A percentile compares a stretch with the other conserved stretches of the same genome.
Evolutionary conservation across 164 flowering plant species (phyloP).

Genomic region (Aristolochia fimbriata): DNA sequence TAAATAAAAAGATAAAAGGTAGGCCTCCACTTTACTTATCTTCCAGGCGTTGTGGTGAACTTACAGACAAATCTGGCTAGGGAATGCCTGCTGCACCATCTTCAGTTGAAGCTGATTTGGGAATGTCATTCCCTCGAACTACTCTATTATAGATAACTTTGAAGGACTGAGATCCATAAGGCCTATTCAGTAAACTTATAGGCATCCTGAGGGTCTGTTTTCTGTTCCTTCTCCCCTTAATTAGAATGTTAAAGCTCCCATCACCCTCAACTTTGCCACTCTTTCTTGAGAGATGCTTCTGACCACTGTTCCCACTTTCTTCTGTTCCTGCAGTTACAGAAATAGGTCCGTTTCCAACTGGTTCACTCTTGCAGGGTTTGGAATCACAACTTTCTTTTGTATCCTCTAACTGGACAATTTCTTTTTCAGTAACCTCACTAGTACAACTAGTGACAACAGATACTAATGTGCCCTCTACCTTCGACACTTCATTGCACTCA

Average conservation of each 20-base stretch:
- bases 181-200: slow-evolving; percentile 73
- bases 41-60: background rate
- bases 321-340: slow-evolving; percentile 16
- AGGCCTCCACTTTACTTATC: slow-evolving; percentile 3
- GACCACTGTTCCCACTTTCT: slow-evolving; percentile 20
- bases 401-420: slow-evolving; percentile 15
- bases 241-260: slow-evolving; percentile 68
- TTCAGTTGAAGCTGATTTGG: slow-evolving; percentile 39
- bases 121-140: slow-evolving; percentile 63
- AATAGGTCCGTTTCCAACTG: slow-evolving; percentile 14
- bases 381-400: slow-evolving; percentile 21
- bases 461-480: slow-evolving; percentile 22
- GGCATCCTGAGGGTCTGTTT: slow-evolving; percentile 95
- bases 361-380: slow-evolving; percentile 17
- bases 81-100: slow-evolving; percentile 18
- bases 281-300: slow-evolving; percentile 19
- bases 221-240: slow-evolving; percentile 80
- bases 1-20: background rate
- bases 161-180: slow-evolving; percentile 80
- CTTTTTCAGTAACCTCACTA: slow-evolving; percentile 18
- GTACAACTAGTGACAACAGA: slow-evolving; percentile 24
- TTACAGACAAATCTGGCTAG: slow-evolving; percentile 4
- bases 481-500: slow-evolving; percentile 26
- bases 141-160: slow-evolving; percentile 78
- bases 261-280: slow-evolving; percentile 43